Evolutionary conservation across 345 rosid genomes (phyloP).

Genomic region (Linum tenue): DNA sequence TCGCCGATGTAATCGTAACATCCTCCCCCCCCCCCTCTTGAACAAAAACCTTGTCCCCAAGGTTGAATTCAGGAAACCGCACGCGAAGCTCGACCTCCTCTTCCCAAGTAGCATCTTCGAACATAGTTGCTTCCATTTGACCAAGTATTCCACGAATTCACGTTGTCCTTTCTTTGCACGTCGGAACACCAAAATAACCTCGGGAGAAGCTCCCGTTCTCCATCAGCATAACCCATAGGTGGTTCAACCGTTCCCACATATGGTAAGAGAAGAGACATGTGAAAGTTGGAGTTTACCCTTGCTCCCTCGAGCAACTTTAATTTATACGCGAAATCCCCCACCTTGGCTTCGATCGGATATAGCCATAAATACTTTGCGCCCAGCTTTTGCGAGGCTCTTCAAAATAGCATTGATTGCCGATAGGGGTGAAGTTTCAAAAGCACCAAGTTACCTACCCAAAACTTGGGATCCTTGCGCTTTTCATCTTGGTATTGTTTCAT

Average conservation of each 20-base stretch:
- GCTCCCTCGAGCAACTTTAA: neutral
- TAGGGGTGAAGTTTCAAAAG: slow-evolving; percentile 7
- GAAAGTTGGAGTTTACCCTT: neutral
- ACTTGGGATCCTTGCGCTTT: neutral
- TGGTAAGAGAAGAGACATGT: neutral
- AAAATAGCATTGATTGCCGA: neutral
- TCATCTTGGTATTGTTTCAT: slow-evolving; percentile 4
- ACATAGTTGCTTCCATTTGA: too few species aligned
- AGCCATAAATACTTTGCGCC: slow-evolving; percentile 1
- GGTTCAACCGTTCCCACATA: neutral
- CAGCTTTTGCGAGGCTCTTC: neutral
- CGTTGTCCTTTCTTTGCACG: too few species aligned
- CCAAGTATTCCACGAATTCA: too few species aligned
- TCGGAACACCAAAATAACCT: too few species aligned
- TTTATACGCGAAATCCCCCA: neutral
- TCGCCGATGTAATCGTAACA: too few species aligned
- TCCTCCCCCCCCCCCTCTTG: too few species aligned
- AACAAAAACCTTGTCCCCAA: too few species aligned
- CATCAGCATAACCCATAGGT: too few species aligned
- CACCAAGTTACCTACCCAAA: slow-evolving; percentile 1
- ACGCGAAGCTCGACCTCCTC: too few species aligned
- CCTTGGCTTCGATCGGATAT: neutral
- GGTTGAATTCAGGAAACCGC: too few species aligned
- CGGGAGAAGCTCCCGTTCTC: too few species aligned
- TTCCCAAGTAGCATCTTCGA: too few species aligned